Percentiles rank a stretch among this genome's conserved stretches.
These are phyloP conservation scores for Penicillium malachiteum DNA, from an alignment of 495 filamentous ascomycete species.

Conservation along the genomic window DNA sequence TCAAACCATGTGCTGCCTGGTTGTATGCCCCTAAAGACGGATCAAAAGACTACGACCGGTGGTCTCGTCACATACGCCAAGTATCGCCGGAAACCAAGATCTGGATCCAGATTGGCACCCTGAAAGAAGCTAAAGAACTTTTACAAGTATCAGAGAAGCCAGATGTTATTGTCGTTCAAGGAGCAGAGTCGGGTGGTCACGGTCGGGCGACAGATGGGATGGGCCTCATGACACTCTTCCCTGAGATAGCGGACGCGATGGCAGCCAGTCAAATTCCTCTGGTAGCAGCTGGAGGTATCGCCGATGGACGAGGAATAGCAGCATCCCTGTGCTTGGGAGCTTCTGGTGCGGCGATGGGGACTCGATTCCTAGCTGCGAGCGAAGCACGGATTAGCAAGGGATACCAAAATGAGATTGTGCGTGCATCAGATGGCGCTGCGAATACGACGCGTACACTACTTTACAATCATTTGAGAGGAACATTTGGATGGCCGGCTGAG, in stretches of 20 bases:
- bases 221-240: conserved; percentile 57
- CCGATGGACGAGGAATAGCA: conserved; percentile 63
- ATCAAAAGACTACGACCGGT: conserved; percentile 49
- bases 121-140: conserved; percentile 53
- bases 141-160: conserved; percentile 38
- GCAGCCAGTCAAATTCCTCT: conserved; percentile 49
- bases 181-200: conserved; percentile 73
- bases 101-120: conserved; percentile 68
- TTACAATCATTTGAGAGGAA: conserved; percentile 70
- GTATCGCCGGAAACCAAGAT: conserved; percentile 51
- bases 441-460: conserved; percentile 64
- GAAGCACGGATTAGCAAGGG: conserved; percentile 63
- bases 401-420: conserved; percentile 60
- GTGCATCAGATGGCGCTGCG: conserved; percentile 60
- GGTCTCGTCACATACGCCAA: conserved; percentile 52
- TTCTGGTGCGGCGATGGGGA: conserved; percentile 66
- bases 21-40: conserved; percentile 59
- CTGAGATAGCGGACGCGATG: conserved; percentile 59
- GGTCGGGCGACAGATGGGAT: conserved; percentile 56
- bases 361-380: conserved; percentile 63
- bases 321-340: conserved; percentile 68
- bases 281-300: conserved; percentile 72
- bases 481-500: conserved; percentile 62
- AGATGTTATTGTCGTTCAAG: conserved; percentile 73
- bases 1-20: conserved; percentile 67